phyloP scores from a whole-genome alignment of 1,139 yeast genomes.

The Magnusiomyces sp. region DNA sequence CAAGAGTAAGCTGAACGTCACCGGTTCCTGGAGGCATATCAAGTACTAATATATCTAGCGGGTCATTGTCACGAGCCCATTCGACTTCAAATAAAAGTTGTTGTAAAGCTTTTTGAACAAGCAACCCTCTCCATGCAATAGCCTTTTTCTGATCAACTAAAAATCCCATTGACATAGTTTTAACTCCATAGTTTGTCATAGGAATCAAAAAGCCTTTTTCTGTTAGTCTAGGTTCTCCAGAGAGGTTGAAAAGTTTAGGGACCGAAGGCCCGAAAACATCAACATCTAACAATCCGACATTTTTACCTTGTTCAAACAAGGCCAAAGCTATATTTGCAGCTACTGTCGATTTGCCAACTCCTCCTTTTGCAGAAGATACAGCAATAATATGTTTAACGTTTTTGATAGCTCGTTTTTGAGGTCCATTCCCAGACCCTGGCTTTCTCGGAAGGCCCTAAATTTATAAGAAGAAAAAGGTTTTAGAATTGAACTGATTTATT shows the following conservation, averaged over 20 bases:
- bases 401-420: slow-evolving; percentile 51
- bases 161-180: slow-evolving; percentile 88
- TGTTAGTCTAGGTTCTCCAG: slow-evolving; percentile 39
- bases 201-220: slow-evolving; percentile 53
- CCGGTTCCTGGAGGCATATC: slow-evolving; percentile 96
- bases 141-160: slow-evolving; percentile 59
- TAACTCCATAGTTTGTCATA: slow-evolving; percentile 64
- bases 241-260: slow-evolving; percentile 57
- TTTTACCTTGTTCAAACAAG: slow-evolving; percentile 45
- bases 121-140: slow-evolving; percentile 78
- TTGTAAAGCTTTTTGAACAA: slow-evolving; percentile 82
- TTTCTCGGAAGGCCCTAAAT: slow-evolving; percentile 45
- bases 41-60: slow-evolving; percentile 61
- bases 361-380: slow-evolving; percentile 77
- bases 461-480: slow-evolving; percentile 10
- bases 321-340: slow-evolving; percentile 59
- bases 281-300: slow-evolving; percentile 66
- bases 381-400: slow-evolving; percentile 55
- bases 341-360: slow-evolving; percentile 56
- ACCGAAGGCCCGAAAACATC: slow-evolving; percentile 82
- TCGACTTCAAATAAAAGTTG: slow-evolving; percentile 74
- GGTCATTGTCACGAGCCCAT: slow-evolving; percentile 41
- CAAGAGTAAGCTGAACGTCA: slow-evolving; percentile 73
- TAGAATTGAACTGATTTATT: no score
- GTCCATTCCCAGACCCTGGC: no score